Conservation (phyloP, 371 early-diverging fungal genomes). For the Mortierella sp. region DNA sequence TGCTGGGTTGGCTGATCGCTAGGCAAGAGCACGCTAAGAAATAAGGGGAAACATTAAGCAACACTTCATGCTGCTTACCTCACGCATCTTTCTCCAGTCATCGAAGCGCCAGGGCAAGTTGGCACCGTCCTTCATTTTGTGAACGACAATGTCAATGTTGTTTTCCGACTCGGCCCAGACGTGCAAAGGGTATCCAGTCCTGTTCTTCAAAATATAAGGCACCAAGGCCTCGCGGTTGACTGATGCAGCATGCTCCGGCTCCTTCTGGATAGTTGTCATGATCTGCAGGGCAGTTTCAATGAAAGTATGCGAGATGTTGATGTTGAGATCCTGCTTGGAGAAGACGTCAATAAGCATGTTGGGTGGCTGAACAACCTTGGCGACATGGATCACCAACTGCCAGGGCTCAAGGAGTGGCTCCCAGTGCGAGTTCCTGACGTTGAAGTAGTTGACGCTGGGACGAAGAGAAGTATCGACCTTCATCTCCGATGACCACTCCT, state of each 20-base stretch:
- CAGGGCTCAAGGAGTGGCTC: slow-evolving; percentile 97
- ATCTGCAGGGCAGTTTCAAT: slow-evolving; percentile 85
- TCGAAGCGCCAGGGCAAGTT: slow-evolving; percentile 95
- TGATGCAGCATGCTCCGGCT: slow-evolving; percentile 55
- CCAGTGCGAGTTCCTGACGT: slow-evolving; percentile 98
- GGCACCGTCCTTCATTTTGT: slow-evolving; percentile 76
- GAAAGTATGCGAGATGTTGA: slow-evolving; percentile 90
- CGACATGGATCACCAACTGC: slow-evolving; percentile 72
- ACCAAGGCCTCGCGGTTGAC: slow-evolving; percentile 62
- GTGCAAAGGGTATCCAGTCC: slow-evolving; percentile 90
- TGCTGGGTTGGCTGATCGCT: neutral
- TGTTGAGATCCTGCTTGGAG: slow-evolving; percentile 85
- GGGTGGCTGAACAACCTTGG: slow-evolving; percentile 53
- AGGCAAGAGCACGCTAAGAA: too few species aligned
- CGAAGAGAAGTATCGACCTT: slow-evolving; percentile 80
- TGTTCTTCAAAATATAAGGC: slow-evolving; percentile 90
- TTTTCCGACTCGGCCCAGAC: slow-evolving; percentile 85
- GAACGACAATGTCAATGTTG: slow-evolving; percentile 74
- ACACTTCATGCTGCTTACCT: slow-evolving; percentile 61
- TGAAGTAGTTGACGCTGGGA: slow-evolving; percentile 91
- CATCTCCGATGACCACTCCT: slow-evolving; percentile 90
- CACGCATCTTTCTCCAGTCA: slow-evolving; percentile 94
- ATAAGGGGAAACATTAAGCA: neutral
- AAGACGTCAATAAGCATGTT: slow-evolving; percentile 72
- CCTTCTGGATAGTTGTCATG: slow-evolving; percentile 68